Evolutionary conservation across 805 yeast genomes (phyloP).

Genomic region (Candida chauliodis): DNA sequence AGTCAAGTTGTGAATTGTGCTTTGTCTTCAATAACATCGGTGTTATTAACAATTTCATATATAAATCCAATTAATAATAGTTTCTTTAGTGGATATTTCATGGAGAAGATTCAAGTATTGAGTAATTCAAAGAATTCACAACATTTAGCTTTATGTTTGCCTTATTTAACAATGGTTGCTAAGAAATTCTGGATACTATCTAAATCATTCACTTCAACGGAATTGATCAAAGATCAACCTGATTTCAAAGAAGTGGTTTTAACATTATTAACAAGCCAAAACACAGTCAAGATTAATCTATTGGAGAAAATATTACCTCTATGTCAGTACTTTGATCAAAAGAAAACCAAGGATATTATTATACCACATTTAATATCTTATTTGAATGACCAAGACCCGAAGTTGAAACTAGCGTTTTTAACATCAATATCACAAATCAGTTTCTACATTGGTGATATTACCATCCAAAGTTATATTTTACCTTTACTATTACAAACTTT

Average conservation of each 20-base stretch:
- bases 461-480: constrained; percentile 81
- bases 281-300: constrained; percentile 66
- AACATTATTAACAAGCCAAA: constrained; percentile 56
- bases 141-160: constrained; percentile 59
- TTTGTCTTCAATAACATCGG: constrained; percentile 60
- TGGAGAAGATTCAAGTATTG: constrained; percentile 56
- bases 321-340: constrained; percentile 80
- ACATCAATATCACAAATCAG: constrained; percentile 70
- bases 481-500: constrained; percentile 83
- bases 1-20: constrained; percentile 68
- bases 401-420: constrained; percentile 67
- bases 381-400: constrained; percentile 71
- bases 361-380: constrained; percentile 90
- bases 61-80: constrained; percentile 73
- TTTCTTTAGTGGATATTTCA: constrained; percentile 75
- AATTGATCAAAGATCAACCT: constrained; percentile 39
- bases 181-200: constrained; percentile 62
- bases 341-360: constrained; percentile 82
- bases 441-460: constrained; percentile 73
- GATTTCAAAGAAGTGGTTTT: constrained; percentile 65
- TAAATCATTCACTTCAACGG: constrained; percentile 38
- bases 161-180: constrained; percentile 65
- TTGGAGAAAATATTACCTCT: constrained; percentile 70
- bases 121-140: constrained; percentile 14
- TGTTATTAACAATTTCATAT: constrained; percentile 58